Conservation (phyloP, 139 green algal genomes). For the Chlorella sp. region DNA sequence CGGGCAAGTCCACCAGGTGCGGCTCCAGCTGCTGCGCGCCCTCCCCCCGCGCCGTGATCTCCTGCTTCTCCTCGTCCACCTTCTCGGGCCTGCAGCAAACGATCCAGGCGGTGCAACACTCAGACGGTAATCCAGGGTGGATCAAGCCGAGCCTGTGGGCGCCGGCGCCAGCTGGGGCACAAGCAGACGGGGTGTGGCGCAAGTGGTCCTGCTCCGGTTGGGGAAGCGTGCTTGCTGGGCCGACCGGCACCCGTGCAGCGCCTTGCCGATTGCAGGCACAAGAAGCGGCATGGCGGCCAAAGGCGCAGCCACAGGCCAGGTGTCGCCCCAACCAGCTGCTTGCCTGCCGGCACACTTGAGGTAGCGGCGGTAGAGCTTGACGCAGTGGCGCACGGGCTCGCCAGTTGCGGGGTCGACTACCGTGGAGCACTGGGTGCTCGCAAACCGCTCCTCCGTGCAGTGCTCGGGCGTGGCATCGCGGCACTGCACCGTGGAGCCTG, state of each 20-base stretch:
- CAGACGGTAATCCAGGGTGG: too few relatives aligned
- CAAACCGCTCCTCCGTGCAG: not conserved
- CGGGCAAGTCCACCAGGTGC: not conserved
- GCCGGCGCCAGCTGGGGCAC: too few relatives aligned
- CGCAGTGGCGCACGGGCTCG: conserved; percentile 35
- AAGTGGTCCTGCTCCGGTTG: not conserved
- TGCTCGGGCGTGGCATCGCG: conserved; percentile 7
- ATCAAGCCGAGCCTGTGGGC: too few relatives aligned
- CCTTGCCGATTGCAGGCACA: too few relatives aligned
- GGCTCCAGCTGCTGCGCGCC: not conserved
- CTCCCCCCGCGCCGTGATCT: conserved; percentile 12
- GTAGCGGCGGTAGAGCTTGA: conserved; percentile 33
- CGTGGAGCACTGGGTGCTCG: conserved; percentile 1
- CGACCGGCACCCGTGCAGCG: not conserved
- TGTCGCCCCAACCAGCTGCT: not conserved
- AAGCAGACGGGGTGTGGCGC: not conserved
- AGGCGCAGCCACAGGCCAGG: too few relatives aligned
- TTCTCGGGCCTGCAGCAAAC: not conserved
- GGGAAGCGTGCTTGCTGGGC: not conserved
- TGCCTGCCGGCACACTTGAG: conserved; percentile 37
- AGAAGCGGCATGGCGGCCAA: too few relatives aligned
- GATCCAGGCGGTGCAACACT: too few relatives aligned
- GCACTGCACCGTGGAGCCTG: conserved; percentile 10
- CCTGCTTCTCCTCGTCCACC: conserved; percentile 17
- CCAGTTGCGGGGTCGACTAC: not conserved